Conservation (phyloP, 163 green algal genomes). For the Volvox carteri region DNA sequence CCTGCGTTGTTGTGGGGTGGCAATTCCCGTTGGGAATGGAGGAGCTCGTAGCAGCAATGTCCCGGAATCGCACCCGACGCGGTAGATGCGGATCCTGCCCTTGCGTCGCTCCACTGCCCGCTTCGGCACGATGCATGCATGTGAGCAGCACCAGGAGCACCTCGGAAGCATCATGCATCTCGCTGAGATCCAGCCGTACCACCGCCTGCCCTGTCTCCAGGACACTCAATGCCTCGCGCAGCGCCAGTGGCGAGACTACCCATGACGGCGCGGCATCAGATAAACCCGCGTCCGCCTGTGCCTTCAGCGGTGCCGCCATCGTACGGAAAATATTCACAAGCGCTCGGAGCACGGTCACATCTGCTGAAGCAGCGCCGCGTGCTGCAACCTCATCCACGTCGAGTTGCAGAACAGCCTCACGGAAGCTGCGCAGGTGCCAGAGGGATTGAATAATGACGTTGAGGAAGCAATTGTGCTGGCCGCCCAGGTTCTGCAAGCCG, state of each 20-base stretch:
- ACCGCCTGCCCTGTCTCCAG: slow-evolving; percentile 63
- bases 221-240: slow-evolving; percentile 81
- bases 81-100: slow-evolving; percentile 72
- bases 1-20: not conserved
- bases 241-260: slow-evolving; percentile 71
- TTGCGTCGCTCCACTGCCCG: slow-evolving; percentile 45
- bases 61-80: slow-evolving; percentile 49
- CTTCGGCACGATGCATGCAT: slow-evolving; percentile 83
- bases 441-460: slow-evolving; percentile 87
- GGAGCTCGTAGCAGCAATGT: not conserved
- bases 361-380: slow-evolving; percentile 37
- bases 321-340: slow-evolving; percentile 32
- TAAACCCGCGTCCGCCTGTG: too few relatives aligned
- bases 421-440: slow-evolving; percentile 81
- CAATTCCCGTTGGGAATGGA: slow-evolving; percentile 3
- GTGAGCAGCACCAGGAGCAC: slow-evolving; percentile 82
- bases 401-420: slow-evolving; percentile 70
- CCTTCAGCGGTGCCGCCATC: slow-evolving; percentile 36
- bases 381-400: not conserved
- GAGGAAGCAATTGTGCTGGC: slow-evolving; percentile 89
- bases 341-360: slow-evolving; percentile 66
- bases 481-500: slow-evolving; percentile 78
- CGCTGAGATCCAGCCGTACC: slow-evolving; percentile 73
- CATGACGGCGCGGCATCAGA: slow-evolving; percentile 8
- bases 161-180: slow-evolving; percentile 92